Base-by-base conservation (phyloP, 2,329 filamentous ascomycete species). In the Curvularia hawaiiensis region DNA sequence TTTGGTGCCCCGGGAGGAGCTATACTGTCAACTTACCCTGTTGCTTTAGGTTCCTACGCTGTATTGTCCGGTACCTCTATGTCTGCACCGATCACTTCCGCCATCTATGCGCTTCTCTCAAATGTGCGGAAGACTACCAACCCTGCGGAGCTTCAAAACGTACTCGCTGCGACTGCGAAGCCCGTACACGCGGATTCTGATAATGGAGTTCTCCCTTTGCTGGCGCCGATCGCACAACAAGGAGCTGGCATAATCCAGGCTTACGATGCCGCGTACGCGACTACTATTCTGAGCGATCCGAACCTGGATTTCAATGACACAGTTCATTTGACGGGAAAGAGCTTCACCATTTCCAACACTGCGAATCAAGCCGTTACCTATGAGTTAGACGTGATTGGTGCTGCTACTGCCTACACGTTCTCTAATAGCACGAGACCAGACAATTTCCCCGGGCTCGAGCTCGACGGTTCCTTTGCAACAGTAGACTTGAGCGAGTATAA, bases 31-130 rank as follows among this genome's bases (percentile, higher is more conserved):
- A 87, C 84, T 0, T 88, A 78, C 61, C 62, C 60, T 2, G 84
- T 83, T 0, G 68, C 77, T 4, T 69, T 72, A 31, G 74, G 74
- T 16, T 53, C 55, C 31, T 88, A 85, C 58, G 80, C 78, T 20
- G 79, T 85, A 0, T 70, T 80, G 18, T 85, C 78, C 26, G 83
- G 84, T 10, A 86, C 83, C 0, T 87, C 85, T 2, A 88, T 88
- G 85, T 22, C 52, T 3, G 16, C 20, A 9, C 70, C 60, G 38
- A 65, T 61, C 11, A 38, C 58, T n/a, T 55, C 64, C 4, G 61
- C 54, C 5, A 58, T 59, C 8, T 62, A 59, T 31, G 63, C 64
- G 4, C 30, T 67, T 10, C 20, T 67, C 1, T 52, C 55, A 0
- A 51, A 65, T 43, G 61, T 58, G 5, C 58, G 56, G 22, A 56